These are phyloP conservation scores for Scheffersomyces lignosus DNA, from an alignment of 805 yeast species.

Conservation along the genomic window DNA sequence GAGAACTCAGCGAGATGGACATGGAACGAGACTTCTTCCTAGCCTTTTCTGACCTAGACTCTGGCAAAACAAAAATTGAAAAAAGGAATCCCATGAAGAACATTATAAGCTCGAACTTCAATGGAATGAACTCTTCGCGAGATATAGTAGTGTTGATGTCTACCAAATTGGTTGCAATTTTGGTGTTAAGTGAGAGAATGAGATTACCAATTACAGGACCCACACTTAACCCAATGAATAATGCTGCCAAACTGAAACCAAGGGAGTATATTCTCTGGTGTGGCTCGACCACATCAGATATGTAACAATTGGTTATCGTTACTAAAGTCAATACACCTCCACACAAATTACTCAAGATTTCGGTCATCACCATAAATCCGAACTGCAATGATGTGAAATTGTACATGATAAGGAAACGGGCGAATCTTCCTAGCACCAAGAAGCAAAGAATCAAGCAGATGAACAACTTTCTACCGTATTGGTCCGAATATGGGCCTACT, in stretches of 20 bases:
- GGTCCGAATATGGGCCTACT: slow-evolving; percentile 37
- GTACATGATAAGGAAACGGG: slow-evolving; percentile 25
- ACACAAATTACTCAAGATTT: slow-evolving; percentile 48
- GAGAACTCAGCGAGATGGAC: slow-evolving; percentile 20
- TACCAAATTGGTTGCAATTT: not conserved
- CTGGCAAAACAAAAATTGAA: slow-evolving; percentile 47
- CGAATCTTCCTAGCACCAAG: slow-evolving; percentile 20
- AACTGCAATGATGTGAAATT: slow-evolving; percentile 30
- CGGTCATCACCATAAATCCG: slow-evolving; percentile 40
- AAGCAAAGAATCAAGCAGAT: slow-evolving; percentile 18
- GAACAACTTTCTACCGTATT: slow-evolving; percentile 35
- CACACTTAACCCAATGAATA: slow-evolving; percentile 58
- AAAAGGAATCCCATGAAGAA: slow-evolving; percentile 30
- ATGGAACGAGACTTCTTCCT: slow-evolving; percentile 50
- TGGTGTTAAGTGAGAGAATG: slow-evolving; percentile 8
- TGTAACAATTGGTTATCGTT: slow-evolving; percentile 64
- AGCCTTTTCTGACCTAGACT: slow-evolving; percentile 60
- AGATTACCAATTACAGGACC: slow-evolving; percentile 65
- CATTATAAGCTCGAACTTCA: slow-evolving; percentile 30
- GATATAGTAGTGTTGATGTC: slow-evolving; percentile 11
- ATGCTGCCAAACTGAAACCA: slow-evolving; percentile 58
- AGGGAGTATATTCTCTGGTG: slow-evolving; percentile 56
- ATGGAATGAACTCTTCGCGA: slow-evolving; percentile 32
- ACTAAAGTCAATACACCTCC: slow-evolving; percentile 63
- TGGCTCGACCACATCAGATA: slow-evolving; percentile 71